Evolutionary conservation across 2,329 filamentous ascomycete genomes (phyloP), one percentile per base, ranked within the genome.

Genomic region (Diaporthe helianthi): DNA sequence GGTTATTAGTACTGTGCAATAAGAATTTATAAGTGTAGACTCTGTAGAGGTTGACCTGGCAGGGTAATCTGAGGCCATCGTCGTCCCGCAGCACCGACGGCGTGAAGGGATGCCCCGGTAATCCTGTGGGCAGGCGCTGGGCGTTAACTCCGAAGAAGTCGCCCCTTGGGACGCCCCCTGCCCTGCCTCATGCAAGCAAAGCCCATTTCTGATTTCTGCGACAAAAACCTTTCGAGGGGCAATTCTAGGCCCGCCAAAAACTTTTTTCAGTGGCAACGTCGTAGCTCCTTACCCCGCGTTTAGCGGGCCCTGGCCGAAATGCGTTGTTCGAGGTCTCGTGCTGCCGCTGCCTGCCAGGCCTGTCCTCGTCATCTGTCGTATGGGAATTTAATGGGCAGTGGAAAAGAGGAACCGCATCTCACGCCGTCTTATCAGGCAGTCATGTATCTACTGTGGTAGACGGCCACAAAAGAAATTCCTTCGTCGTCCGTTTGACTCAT

Each of bases 201-300:
- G 64, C 64, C 52, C 29, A 36, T 49, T 49, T 49, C 47, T 26
- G 24, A 36, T 49, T 49, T 49, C 47, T 26, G 24, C 24, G 36
- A 17, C 64, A 49, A 67, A 67, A 67, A 55, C n/a, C 64, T 47
- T 67, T 67, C 64, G 64, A 67, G 64, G 65, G 65, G 65, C 65
- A 55, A 58, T 51, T 51, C 41, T 29, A 26, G 65, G 58, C 65
- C 65, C 65, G 54, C 65, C 46, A 67, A 67, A 67, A 67, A 67
- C 52, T 67, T 67, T 67, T 67, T 67, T 38, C 47, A 53, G 65
- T 67, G 65, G 65, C 65, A 36, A 67, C 29, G 65, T 67, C 41
- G 44, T 49, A 67, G 65, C 29, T 58, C 33, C 31, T 38, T 67
- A 67, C 65, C 65, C 65, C 65, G 65, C 65, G 65, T 58, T 67